These are phyloP conservation scores for Orbilia blumenaviensis DNA, from an alignment of 2,329 filamentous ascomycete genomes.

Conservation along the genomic window DNA sequence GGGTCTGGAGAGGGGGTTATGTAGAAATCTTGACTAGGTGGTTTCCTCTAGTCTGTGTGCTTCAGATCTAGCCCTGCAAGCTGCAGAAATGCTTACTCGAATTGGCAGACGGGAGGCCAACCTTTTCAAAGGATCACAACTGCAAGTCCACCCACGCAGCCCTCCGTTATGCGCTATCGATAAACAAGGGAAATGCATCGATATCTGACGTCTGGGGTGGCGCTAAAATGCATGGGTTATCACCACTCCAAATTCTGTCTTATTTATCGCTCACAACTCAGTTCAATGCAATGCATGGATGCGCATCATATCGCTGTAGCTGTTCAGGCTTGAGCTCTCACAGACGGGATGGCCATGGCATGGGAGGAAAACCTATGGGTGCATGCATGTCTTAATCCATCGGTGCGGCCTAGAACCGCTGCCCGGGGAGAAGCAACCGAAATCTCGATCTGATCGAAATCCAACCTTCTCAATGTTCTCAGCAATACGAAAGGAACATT, in stretches of 20 bases:
- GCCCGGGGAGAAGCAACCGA: background rate
- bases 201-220: constrained; percentile 11
- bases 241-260: background rate
- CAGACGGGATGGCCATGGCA: background rate
- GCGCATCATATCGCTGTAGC: constrained; percentile 6
- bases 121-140: constrained; percentile 26
- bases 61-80: constrained; percentile 14
- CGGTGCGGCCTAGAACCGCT: background rate
- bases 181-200: background rate
- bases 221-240: background rate
- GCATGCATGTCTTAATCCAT: background rate
- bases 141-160: constrained; percentile 8
- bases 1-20: constrained; percentile 19
- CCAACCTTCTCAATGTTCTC: background rate
- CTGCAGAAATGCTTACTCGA: background rate
- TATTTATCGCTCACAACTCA: background rate
- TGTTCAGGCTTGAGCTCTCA: background rate
- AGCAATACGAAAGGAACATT: constrained; percentile 6
- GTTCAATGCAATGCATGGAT: constrained; percentile 14
- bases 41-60: background rate
- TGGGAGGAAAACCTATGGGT: background rate
- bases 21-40: constrained; percentile 23
- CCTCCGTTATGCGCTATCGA: constrained; percentile 24
- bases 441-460: constrained; percentile 51
- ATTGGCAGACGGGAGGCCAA: constrained; percentile 1